Evolutionary conservation across 129 eudicot species (phyloP).

Genomic region (Flaveria bidentis): DNA sequence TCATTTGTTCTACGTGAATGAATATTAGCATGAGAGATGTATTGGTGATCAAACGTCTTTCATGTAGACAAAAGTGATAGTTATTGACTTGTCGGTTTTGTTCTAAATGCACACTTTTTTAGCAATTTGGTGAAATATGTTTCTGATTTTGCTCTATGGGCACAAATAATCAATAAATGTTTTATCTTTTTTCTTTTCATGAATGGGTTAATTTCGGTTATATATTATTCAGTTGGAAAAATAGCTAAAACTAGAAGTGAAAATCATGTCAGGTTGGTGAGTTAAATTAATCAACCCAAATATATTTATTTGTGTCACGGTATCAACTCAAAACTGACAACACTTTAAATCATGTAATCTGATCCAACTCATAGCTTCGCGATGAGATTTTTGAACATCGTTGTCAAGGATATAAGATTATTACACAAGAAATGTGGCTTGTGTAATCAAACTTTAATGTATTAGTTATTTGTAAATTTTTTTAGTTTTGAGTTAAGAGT

Average conservation of each 20-base stretch:
- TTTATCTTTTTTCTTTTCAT: not conserved
- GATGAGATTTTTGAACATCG: not conserved
- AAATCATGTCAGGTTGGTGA: not conserved
- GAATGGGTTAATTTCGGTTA: not conserved
- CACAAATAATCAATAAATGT: no score
- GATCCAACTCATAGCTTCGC: not conserved
- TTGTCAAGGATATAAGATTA: not conserved
- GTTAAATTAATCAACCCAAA: not conserved
- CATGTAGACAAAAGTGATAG: not conserved
- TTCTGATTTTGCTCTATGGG: no score
- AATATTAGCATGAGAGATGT: not conserved
- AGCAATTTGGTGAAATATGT: not conserved
- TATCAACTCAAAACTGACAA: not conserved
- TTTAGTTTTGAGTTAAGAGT: no score
- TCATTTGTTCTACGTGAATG: conserved; percentile 33
- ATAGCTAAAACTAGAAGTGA: not conserved
- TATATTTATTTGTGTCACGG: not conserved
- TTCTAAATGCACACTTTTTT: not conserved
- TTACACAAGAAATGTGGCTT: no score
- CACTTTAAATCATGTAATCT: not conserved
- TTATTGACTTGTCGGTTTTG: not conserved
- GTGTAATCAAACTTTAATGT: no score
- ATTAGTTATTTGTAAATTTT: no score
- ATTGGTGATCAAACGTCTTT: not conserved
- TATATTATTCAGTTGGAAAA: not conserved